Conservation (phyloP, 108 stramenopile species). For the Parmales sp. region DNA sequence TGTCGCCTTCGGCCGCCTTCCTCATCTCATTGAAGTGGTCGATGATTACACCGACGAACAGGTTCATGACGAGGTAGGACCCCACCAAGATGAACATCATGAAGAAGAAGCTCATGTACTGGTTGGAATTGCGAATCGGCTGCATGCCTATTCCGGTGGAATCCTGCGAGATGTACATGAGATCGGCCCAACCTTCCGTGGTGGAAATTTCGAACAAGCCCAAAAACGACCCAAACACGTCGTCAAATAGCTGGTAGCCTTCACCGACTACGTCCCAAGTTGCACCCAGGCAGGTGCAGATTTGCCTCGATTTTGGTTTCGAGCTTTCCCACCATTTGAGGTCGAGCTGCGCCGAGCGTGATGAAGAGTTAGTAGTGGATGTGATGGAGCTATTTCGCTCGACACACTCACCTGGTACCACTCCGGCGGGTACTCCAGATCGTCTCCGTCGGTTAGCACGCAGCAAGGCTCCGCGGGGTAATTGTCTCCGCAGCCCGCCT, state of each 20-base stretch:
- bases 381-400: no score
- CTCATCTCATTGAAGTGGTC: constrained; percentile 52
- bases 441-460: no score
- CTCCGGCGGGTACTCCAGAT: no score
- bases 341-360: no score
- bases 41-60: constrained; percentile 62
- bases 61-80: constrained; percentile 53
- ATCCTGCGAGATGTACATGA: constrained; percentile 44
- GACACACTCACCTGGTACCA: no score
- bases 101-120: constrained; percentile 37
- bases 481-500: no score
- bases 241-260: constrained; percentile 38
- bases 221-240: constrained; percentile 30
- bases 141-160: constrained; percentile 41
- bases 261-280: constrained; percentile 12
- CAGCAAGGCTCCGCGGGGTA: no score
- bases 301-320: constrained; percentile 20
- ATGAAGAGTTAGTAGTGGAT: no score
- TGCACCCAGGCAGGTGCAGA: constrained; percentile 26
- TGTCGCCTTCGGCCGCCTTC: constrained; percentile 18
- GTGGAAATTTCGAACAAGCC: constrained; percentile 52
- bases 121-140: constrained; percentile 22
- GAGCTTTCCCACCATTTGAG: neutral
- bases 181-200: constrained; percentile 48
- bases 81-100: constrained; percentile 48